Evolutionary conservation across 2,329 filamentous ascomycete species (phyloP), one percentile per base, ranked within the genome.

Genomic region (Cryphonectria carpinicola): DNA sequence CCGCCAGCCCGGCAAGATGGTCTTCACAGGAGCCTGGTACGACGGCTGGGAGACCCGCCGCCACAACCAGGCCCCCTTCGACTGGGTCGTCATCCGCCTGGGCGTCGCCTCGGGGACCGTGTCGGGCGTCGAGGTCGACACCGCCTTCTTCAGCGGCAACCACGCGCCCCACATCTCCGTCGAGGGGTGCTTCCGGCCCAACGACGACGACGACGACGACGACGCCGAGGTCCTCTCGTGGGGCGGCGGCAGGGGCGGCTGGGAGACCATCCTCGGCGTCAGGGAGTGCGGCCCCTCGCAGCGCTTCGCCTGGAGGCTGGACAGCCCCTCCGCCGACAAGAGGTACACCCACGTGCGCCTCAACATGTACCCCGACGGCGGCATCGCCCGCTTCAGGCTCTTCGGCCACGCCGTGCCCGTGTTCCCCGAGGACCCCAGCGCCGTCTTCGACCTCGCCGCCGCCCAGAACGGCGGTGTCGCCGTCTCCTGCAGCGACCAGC

Each of bases 321-420:
- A 84, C 22, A 77, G 78, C 25, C 85, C 86, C 28, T 89, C 88
- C 0, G 80, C 82, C 0, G 81, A 82, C 46, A 92, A 92, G 80
- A 87, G 89, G 68, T 95, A 92, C 81, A 95, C 93, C 0, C 93
- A 96, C 79, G 91, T 95, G 56, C 84, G 92, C 46, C 83, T 96
- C 69, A 92, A 93, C 79, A 95, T 95, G 93, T 95, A 93, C 78
- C 92, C 93, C 0, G 93, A 96, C 77, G 93, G 93, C 65, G 93
- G 93, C 65, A 95, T 96, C 76, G 92, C 93, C 54, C 84, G 93
- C 66, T 95, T 95, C 82, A 86, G 92, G 32, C 86, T 95, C 1
- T 95, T 92, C 77, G 93, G 93, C 7, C 87, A 89, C 72, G 93
- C 92, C 1, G 87, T 94, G 1, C 92, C 93, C 5, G 90, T 95